phyloP scores from a whole-genome alignment of 139 green algal species.

The Parachlorella kessleri region DNA sequence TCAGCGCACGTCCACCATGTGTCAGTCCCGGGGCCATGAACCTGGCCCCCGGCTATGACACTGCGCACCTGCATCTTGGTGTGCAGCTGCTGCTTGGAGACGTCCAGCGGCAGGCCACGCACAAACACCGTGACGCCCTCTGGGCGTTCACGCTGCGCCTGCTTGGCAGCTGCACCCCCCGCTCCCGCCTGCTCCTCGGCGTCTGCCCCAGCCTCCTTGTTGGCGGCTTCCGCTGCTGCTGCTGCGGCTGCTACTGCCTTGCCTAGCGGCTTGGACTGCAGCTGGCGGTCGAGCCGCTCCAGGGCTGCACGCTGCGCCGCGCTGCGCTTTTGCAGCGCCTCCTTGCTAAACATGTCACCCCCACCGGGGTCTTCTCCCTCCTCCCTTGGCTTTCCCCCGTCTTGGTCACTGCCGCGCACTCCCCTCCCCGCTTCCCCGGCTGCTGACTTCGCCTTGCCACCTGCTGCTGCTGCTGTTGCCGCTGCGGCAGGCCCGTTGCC shows the following conservation, averaged over 20 bases:
- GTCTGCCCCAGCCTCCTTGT: too few relatives aligned
- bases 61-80: conserved; percentile 41
- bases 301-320: conserved; percentile 1
- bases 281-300: not conserved
- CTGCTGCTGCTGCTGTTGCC: not conserved
- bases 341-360: conserved; percentile 24
- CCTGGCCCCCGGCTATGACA: too few relatives aligned
- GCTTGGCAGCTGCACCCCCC: too few relatives aligned
- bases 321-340: conserved; percentile 10
- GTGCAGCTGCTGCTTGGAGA: conserved; percentile 52
- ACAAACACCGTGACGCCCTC: conserved; percentile 79
- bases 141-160: too few relatives aligned
- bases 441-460: conserved; percentile 7
- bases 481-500: too few relatives aligned
- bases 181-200: not conserved
- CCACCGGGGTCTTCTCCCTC: not conserved
- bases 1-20: too few relatives aligned
- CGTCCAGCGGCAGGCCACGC: conserved; percentile 68
- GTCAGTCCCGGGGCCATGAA: too few relatives aligned
- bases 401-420: conserved; percentile 10
- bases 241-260: not conserved
- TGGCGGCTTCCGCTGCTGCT: not conserved
- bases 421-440: conserved; percentile 11
- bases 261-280: not conserved
- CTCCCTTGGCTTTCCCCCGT: not conserved